A percentile compares a stretch with the other conserved stretches of the same genome.
Conservation (phyloP, 2,329 filamentous ascomycete species). For the Fusarium chlamydosporum region DNA sequence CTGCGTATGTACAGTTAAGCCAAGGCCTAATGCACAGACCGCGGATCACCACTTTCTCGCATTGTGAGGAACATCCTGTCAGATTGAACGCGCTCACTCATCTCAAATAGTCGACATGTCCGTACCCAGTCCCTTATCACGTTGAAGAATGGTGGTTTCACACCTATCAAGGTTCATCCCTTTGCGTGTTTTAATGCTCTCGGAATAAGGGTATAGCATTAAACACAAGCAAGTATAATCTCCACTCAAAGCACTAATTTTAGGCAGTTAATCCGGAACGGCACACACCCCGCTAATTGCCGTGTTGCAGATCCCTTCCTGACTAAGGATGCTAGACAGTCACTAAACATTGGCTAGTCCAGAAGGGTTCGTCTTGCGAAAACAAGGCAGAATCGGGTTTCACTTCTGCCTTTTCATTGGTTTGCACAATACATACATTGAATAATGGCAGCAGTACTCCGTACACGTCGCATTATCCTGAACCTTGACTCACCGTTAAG, state of each 20-base stretch:
- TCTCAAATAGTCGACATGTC: not conserved
- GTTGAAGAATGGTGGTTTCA: not conserved
- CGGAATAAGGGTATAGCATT: conserved; percentile 3
- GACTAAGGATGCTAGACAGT: not conserved
- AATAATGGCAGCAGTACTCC: not conserved
- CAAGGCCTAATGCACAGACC: conserved; percentile 6
- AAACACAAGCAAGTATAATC: not conserved
- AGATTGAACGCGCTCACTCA: not conserved
- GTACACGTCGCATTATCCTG: conserved; percentile 1
- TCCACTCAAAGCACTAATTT: conserved; percentile 5
- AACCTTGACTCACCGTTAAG: not conserved
- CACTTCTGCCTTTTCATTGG: not conserved
- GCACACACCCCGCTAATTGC: not conserved
- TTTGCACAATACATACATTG: not conserved
- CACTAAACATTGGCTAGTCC: conserved; percentile 6
- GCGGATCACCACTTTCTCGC: conserved; percentile 3
- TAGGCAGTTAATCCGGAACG: conserved; percentile 16
- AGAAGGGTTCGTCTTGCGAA: not conserved
- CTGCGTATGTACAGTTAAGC: not conserved
- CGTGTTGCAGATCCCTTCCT: conserved; percentile 18
- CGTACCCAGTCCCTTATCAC: not conserved
- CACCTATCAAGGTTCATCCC: not conserved
- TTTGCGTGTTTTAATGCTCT: not conserved
- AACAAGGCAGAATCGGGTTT: not conserved
- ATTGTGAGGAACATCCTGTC: not conserved